These are phyloP conservation scores for Colletotrichum cordylinicola DNA, from an alignment of 2,329 filamentous ascomycete genomes.

Conservation along the genomic window DNA sequence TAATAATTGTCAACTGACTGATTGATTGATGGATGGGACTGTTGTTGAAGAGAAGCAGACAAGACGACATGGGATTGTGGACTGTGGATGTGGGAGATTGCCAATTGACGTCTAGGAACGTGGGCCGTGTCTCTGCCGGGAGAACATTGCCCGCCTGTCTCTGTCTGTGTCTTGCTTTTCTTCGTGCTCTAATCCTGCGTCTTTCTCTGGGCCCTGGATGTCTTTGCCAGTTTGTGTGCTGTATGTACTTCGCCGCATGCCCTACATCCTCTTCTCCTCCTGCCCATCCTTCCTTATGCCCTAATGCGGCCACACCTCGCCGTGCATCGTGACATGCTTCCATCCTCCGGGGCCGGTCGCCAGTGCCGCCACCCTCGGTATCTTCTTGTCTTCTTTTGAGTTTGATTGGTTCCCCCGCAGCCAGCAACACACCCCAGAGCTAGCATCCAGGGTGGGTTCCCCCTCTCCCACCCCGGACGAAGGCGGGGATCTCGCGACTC, in stretches of 20 bases:
- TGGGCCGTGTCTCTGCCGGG: neutral
- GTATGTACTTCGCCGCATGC: neutral
- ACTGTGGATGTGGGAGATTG: neutral
- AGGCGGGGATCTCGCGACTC: neutral
- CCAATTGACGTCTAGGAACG: neutral
- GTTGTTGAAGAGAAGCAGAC: neutral
- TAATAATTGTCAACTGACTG: neutral
- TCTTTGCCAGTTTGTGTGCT: neutral
- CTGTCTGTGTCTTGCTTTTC: neutral
- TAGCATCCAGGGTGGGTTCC: slow-evolving; percentile 6
- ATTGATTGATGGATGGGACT: neutral
- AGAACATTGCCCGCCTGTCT: neutral
- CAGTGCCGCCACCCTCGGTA: slow-evolving; percentile 18
- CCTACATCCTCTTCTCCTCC: neutral
- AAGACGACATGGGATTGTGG: neutral
- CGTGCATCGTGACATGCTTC: neutral
- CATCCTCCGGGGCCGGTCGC: neutral
- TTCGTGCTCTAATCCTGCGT: neutral
- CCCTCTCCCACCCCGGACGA: neutral
- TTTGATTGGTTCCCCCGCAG: slow-evolving; percentile 20
- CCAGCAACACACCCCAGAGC: neutral
- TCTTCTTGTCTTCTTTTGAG: slow-evolving; percentile 5
- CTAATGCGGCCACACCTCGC: slow-evolving; percentile 2
- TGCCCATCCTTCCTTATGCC: neutral
- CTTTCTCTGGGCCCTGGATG: neutral